phyloP scores from a whole-genome alignment of 2,329 filamentous ascomycete species.

The Phialophora verrucosa region DNA sequence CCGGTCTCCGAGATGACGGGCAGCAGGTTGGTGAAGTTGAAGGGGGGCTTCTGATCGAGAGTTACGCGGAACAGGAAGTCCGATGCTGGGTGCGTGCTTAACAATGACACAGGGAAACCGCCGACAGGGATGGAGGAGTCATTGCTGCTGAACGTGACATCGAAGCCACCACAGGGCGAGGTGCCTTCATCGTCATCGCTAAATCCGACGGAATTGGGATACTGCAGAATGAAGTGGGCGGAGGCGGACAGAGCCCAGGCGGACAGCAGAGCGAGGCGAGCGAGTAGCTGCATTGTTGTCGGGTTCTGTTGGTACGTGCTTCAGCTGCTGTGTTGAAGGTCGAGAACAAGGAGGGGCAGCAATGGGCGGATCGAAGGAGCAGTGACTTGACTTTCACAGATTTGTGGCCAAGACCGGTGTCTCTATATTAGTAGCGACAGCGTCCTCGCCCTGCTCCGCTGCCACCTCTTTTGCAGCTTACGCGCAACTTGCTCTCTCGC shows the following conservation, averaged over 20 bases:
- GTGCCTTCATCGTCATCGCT: slow-evolving; percentile 53
- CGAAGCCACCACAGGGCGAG: slow-evolving; percentile 59
- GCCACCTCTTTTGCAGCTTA: not conserved
- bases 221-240: slow-evolving; percentile 63
- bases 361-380: not conserved
- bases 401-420: slow-evolving; percentile 7
- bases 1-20: slow-evolving; percentile 66
- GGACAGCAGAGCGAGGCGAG: slow-evolving; percentile 24
- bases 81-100: slow-evolving; percentile 35
- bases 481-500: not conserved
- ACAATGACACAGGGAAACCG: slow-evolving; percentile 57
- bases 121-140: slow-evolving; percentile 58
- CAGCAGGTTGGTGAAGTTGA: slow-evolving; percentile 69
- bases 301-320: not conserved
- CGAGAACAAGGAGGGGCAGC: not conserved
- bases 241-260: slow-evolving; percentile 38
- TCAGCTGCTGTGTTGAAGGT: not conserved
- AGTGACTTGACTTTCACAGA: not conserved
- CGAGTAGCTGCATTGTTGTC: slow-evolving; percentile 12
- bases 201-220: slow-evolving; percentile 58
- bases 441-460: not conserved
- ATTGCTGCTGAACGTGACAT: slow-evolving; percentile 43
- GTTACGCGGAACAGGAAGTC: slow-evolving; percentile 50
- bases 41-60: slow-evolving; percentile 63
- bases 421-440: slow-evolving; percentile 8